Evolutionary conservation across 192 early-diverging fungal species (phyloP).

Genomic region (Fimicolochytrium jonesii): DNA sequence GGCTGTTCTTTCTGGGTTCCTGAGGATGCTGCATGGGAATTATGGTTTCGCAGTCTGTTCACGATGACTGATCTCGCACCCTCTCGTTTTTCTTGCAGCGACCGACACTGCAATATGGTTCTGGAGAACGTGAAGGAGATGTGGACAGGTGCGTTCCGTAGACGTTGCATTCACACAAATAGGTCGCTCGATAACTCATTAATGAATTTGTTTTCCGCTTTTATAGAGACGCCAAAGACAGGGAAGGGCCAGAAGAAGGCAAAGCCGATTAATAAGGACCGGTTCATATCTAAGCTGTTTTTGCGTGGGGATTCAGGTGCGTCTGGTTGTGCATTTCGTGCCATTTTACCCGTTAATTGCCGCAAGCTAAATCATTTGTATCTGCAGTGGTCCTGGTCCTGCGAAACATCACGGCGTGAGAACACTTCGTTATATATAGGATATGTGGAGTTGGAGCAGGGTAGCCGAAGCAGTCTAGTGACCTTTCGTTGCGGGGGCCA

Average conservation of each 20-base stretch:
- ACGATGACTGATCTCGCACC: too few relatives aligned
- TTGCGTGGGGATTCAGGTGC: slow-evolving; percentile 93
- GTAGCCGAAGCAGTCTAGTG: too few relatives aligned
- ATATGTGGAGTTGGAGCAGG: too few relatives aligned
- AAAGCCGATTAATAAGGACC: slow-evolving; percentile 95
- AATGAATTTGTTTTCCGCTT: slow-evolving; percentile 68
- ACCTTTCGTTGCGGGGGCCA: too few relatives aligned
- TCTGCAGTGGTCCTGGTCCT: slow-evolving; percentile 32
- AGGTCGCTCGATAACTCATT: too few relatives aligned
- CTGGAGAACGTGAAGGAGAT: slow-evolving; percentile 96
- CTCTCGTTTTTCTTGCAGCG: slow-evolving; percentile 49
- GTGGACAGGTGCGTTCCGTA: slow-evolving; percentile 2
- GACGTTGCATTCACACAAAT: too few relatives aligned
- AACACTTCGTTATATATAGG: too few relatives aligned
- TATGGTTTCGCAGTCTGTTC: too few relatives aligned
- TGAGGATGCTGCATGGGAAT: too few relatives aligned
- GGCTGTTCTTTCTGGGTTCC: not conserved
- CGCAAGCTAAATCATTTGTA: not conserved
- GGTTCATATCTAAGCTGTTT: slow-evolving; percentile 98
- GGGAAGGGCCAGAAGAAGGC: slow-evolving; percentile 92
- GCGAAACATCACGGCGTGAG: slow-evolving; percentile 24
- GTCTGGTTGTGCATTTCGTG: slow-evolving; percentile 5
- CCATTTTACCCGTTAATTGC: not conserved
- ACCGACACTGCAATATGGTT: slow-evolving; percentile 99
- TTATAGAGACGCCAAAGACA: slow-evolving; percentile 88